These are phyloP conservation scores for Papiliotrema terrestris DNA, from an alignment of 1,284 basidiomycete species.

Conservation along the genomic window DNA sequence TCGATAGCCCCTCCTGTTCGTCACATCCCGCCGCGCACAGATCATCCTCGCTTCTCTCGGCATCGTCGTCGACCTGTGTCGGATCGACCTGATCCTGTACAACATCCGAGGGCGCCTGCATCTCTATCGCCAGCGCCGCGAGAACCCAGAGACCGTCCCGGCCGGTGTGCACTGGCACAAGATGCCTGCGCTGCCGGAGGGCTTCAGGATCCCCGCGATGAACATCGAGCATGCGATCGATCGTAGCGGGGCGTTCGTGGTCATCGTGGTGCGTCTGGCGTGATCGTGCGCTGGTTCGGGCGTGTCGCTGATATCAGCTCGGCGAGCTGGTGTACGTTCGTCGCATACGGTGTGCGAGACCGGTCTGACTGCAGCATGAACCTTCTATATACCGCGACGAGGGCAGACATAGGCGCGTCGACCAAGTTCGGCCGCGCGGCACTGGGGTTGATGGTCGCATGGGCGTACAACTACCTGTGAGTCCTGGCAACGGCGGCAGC, in stretches of 20 bases:
- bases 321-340: constrained; percentile 28
- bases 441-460: constrained; percentile 49
- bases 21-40: constrained; percentile 10
- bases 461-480: constrained; percentile 49
- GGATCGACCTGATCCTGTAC: constrained; percentile 17
- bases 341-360: neutral
- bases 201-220: constrained; percentile 35
- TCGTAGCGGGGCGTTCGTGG: constrained; percentile 45
- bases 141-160: neutral
- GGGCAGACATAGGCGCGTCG: constrained; percentile 23
- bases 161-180: constrained; percentile 8
- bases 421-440: constrained; percentile 43
- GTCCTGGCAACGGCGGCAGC: constrained; percentile 11
- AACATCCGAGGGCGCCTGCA: constrained; percentile 10
- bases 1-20: constrained; percentile 38
- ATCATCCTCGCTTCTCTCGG: constrained; percentile 15
- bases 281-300: too few species aligned
- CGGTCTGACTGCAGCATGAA: constrained; percentile 17
- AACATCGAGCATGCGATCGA: constrained; percentile 52
- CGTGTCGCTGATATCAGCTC: constrained; percentile 9
- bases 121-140: neutral
- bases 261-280: constrained; percentile 36
- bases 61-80: constrained; percentile 24
- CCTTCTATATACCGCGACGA: constrained; percentile 14
- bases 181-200: constrained; percentile 16